A percentile compares a stretch with the other conserved stretches of the same genome.
Evolutionary conservation across 495 filamentous ascomycete species (phyloP).

Genomic region (Echria macrotheca): DNA sequence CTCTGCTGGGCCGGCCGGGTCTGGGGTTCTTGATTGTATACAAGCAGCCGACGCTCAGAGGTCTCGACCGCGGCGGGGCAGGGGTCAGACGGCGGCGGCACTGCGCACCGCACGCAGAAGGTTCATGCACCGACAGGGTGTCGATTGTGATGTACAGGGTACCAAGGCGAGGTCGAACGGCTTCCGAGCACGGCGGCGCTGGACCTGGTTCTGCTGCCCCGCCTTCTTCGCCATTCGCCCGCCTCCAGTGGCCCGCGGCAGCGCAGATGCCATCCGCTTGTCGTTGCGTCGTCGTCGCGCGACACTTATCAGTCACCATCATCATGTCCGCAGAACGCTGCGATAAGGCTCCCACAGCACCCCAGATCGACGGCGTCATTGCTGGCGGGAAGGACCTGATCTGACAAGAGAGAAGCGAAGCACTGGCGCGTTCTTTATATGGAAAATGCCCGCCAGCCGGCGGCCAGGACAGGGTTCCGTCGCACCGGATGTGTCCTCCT

Average conservation of each 20-base stretch:
- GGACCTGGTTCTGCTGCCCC: background rate
- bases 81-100: too few relatives aligned
- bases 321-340: background rate
- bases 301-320: slow-evolving; percentile 4
- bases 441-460: too few relatives aligned
- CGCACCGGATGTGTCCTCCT: slow-evolving; percentile 12
- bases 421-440: too few relatives aligned
- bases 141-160: slow-evolving; percentile 23
- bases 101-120: too few relatives aligned
- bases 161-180: slow-evolving; percentile 3
- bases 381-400: background rate
- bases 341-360: slow-evolving; percentile 1
- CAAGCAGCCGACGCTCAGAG: too few relatives aligned
- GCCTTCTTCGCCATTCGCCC: background rate
- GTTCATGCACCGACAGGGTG: slow-evolving; percentile 1
- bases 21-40: too few relatives aligned
- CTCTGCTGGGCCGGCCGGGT: too few relatives aligned
- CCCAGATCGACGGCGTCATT: slow-evolving; percentile 2
- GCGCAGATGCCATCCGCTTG: slow-evolving; percentile 9
- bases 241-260: too few relatives aligned
- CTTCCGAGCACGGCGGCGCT: slow-evolving; percentile 14
- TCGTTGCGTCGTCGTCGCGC: too few relatives aligned
- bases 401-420: too few relatives aligned
- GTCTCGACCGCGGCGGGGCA: too few relatives aligned
- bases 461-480: slow-evolving; percentile 13